Evolutionary conservation across 1,284 basidiomycete genomes (phyloP).

Genomic region (Sporisorium sorghi): DNA sequence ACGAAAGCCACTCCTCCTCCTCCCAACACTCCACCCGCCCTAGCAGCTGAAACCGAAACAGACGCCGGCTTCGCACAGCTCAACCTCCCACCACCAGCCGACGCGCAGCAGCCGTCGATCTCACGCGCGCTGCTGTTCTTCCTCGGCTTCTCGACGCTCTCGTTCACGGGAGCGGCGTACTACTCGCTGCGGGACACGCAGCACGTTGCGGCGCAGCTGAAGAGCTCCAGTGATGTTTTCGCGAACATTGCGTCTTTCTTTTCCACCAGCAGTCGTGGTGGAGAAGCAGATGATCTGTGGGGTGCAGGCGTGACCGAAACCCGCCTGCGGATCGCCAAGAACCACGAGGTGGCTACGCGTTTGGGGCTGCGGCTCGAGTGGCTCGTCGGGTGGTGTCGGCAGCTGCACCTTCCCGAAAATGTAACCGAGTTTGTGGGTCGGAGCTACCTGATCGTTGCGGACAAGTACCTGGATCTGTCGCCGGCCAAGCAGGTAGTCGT

Average conservation of each 20-base stretch:
- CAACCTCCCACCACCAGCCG: not conserved
- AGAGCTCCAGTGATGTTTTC: conserved; percentile 26
- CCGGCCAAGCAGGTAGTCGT: conserved; percentile 45
- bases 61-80: conserved; percentile 1
- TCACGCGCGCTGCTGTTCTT: conserved; percentile 29
- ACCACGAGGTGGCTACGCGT: conserved; percentile 31
- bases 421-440: conserved; percentile 37
- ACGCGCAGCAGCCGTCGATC: conserved; percentile 24
- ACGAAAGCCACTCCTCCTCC: too few species aligned
- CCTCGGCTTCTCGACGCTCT: conserved; percentile 29
- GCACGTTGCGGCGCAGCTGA: conserved; percentile 19
- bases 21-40: not conserved
- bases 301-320: conserved; percentile 24
- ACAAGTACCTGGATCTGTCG: conserved; percentile 50
- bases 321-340: conserved; percentile 24
- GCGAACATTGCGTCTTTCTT: conserved; percentile 39
- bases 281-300: conserved; percentile 9
- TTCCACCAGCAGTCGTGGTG: not conserved
- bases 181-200: conserved; percentile 34
- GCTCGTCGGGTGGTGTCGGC: conserved; percentile 48
- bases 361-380: conserved; percentile 41
- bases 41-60: not conserved
- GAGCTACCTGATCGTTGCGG: conserved; percentile 31
- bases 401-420: conserved; percentile 21
- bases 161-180: conserved; percentile 32